Conservation (phyloP, 805 yeast genomes). For the Wickerhamomyces kurtzmanii region DNA sequence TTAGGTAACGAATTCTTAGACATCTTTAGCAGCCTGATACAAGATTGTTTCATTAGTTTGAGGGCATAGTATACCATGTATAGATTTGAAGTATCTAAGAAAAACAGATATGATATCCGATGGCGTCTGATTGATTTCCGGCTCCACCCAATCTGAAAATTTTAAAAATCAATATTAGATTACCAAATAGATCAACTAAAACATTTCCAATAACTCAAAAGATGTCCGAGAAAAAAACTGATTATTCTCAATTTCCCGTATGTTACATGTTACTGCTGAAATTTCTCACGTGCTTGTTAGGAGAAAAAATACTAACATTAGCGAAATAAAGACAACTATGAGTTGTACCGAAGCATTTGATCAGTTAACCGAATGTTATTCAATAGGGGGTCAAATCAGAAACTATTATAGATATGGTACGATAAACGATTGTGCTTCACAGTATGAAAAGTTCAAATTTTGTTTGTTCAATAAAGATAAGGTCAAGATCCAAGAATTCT, state of each 20-base stretch:
- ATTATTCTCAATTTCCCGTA: no score
- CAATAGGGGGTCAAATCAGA: slow-evolving; percentile 84
- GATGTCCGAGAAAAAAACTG: no score
- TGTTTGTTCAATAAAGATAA: slow-evolving; percentile 56
- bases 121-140: no score
- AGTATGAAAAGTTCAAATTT: slow-evolving; percentile 70
- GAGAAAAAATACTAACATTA: slow-evolving; percentile 5
- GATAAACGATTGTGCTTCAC: slow-evolving; percentile 58
- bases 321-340: slow-evolving; percentile 32
- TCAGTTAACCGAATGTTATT: slow-evolving; percentile 76
- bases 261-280: no score
- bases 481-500: slow-evolving; percentile 62
- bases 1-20: slow-evolving; percentile 10
- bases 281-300: no score
- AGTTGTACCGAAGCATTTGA: slow-evolving; percentile 78
- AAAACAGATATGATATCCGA: no score
- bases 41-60: slow-evolving; percentile 2
- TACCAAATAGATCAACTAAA: no score
- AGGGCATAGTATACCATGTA: no score
- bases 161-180: no score
- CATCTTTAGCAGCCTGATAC: slow-evolving; percentile 3
- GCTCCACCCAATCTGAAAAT: no score
- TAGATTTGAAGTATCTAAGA: no score
- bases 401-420: slow-evolving; percentile 80
- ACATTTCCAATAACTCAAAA: no score